Conservation (phyloP, 352 stramenopile genomes). For the Pythium insidiosum region DNA sequence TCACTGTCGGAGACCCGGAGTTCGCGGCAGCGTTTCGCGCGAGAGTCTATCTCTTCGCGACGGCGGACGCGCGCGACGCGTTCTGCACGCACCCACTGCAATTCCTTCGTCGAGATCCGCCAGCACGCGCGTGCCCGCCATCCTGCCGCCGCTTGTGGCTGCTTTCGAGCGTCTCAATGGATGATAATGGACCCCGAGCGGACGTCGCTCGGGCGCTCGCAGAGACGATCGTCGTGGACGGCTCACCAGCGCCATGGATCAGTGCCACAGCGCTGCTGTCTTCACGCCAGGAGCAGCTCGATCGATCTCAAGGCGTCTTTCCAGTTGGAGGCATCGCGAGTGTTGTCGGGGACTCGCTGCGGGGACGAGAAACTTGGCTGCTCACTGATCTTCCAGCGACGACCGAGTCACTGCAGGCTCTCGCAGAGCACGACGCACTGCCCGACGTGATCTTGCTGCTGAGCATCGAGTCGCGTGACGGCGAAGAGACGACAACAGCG, state of each 20-base stretch:
- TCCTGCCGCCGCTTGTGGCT: conserved; percentile 34
- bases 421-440: conserved; percentile 19
- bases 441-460: conserved; percentile 30
- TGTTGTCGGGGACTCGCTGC: no score
- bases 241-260: conserved; percentile 15
- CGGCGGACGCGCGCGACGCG: conserved; percentile 15
- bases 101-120: conserved; percentile 27
- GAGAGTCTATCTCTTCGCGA: conserved; percentile 46
- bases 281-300: no score
- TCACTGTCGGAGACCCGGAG: conserved; percentile 27
- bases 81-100: conserved; percentile 42
- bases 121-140: conserved; percentile 3
- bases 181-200: no score
- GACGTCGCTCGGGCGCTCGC: neutral
- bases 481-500: no score
- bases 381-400: no score
- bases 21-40: conserved; percentile 34
- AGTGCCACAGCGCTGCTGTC: conserved; percentile 21
- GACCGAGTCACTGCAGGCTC: no score
- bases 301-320: no score
- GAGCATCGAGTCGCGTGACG: conserved; percentile 26
- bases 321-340: no score
- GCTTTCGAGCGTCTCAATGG: conserved; percentile 8
- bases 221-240: conserved; percentile 12
- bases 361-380: no score